Evolutionary conservation across 1,284 basidiomycete genomes (phyloP), one percentile per base, ranked within the genome.

Genomic region (Amylostereum chailletii): DNA sequence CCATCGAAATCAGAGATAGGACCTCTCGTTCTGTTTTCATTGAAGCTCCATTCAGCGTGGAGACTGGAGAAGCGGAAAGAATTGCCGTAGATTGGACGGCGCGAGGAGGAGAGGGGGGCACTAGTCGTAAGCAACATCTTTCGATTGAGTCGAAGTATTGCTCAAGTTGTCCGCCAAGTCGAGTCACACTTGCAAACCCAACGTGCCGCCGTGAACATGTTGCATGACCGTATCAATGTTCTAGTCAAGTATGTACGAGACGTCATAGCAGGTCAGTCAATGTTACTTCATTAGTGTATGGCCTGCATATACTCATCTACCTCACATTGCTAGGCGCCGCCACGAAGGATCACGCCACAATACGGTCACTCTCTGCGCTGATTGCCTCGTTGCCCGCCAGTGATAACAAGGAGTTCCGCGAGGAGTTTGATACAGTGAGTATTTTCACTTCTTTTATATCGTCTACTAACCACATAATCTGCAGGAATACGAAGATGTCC

Each of bases 31-130:
- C 83, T 0, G 84, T 90, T 6, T 95, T 90, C 62, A 81, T 94
- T 33, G 86, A 90, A 55, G 87, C 82, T 1, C 67, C 83, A 1
- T 98, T 79, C 69, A 84, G 75, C 49, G 86, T 99, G n/a, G 93
- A 97, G 66, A 97, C 94, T 0, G 95, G 95, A 31, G 96, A 99
- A 68, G 95, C 96, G 4, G 95, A 99, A 64, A 81, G 96, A 32
- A 97, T 99, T 55, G 96, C 96, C 1, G 95, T 99, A 0, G 94
- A 99, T 66, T 94, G 92, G 75, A 91, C 92, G 1, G 87, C 91
- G 9, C 85, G 86, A 62, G 92, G 92, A n/a, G 88, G 90, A 34
- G 88, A 85, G 34, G 85, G 84, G 43, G 86, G 86, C 49, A 87
- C 83, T 4, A 88, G 83, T 55, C 66, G 88, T 87, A 59, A 74